Conservation (phyloP, 805 yeast species). For the Debaryomyces prosopidis region DNA sequence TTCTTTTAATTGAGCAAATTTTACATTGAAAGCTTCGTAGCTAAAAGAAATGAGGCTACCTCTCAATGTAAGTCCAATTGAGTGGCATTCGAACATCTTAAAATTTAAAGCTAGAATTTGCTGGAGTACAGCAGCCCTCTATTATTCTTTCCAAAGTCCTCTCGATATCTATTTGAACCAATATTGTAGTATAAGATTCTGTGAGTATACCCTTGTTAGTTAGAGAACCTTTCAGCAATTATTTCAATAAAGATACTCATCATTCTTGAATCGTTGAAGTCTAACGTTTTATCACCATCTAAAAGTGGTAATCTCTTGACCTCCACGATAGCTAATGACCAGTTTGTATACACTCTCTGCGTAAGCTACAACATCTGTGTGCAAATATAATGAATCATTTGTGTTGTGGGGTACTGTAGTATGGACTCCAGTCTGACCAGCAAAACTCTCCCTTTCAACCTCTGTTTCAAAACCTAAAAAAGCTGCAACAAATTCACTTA, state of each 20-base stretch:
- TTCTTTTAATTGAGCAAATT: background rate
- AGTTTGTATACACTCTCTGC: background rate
- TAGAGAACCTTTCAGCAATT: background rate
- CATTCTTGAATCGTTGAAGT: background rate
- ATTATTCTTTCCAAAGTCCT: background rate
- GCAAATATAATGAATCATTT: background rate
- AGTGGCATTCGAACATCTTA: slow-evolving; percentile 3
- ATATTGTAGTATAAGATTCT: background rate
- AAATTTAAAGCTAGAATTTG: background rate
- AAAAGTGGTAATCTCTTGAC: background rate
- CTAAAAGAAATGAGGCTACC: slow-evolving; percentile 1
- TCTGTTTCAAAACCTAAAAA: background rate
- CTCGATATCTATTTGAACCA: background rate
- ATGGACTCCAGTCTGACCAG: background rate
- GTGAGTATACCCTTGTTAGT: slow-evolving; percentile 1
- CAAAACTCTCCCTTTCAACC: background rate
- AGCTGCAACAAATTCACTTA: background rate
- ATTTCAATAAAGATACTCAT: background rate
- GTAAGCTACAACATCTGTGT: slow-evolving; percentile 1
- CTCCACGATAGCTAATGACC: background rate
- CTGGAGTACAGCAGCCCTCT: background rate
- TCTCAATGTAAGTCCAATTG: slow-evolving; percentile 1
- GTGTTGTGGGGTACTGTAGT: background rate
- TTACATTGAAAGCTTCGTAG: background rate
- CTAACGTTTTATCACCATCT: background rate